Evolutionary conservation across 257 asterid genomes (phyloP).

Genomic region (Rhazya stricta): DNA sequence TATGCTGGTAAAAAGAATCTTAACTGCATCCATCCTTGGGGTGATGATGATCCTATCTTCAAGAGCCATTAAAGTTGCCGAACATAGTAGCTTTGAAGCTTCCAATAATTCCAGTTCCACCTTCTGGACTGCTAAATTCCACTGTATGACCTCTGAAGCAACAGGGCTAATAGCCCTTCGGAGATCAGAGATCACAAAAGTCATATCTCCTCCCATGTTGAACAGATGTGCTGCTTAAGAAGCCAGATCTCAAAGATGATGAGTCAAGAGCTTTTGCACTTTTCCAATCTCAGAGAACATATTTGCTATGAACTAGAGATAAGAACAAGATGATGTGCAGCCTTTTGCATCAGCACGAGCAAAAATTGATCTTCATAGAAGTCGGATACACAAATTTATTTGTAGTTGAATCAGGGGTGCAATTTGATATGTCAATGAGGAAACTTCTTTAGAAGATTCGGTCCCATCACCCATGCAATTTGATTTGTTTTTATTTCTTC

Average conservation of each 20-base stretch:
- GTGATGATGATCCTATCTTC: background rate
- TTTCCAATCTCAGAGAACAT: background rate
- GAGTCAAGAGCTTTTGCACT: background rate
- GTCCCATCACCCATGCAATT: no score
- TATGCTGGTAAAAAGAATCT: background rate
- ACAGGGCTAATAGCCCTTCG: background rate
- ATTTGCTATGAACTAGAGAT: background rate
- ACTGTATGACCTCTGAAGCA: background rate
- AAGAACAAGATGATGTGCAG: background rate
- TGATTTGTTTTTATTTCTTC: no score
- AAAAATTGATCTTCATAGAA: no score
- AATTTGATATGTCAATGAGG: no score
- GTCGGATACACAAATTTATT: no score
- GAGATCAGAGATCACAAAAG: background rate
- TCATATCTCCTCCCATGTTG: no score
- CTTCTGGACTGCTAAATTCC: background rate
- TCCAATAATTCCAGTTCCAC: background rate
- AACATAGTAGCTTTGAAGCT: background rate
- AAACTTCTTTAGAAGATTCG: no score
- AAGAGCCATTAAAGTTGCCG: background rate
- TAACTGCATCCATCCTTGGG: background rate
- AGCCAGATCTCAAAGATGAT: background rate
- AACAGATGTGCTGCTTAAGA: background rate
- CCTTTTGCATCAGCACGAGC: no score
- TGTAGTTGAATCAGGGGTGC: no score